Percentiles rank a stretch among this genome's conserved stretches.
Conservation (phyloP, 2,329 filamentous ascomycete genomes). For the Colletotrichum somersetense region DNA sequence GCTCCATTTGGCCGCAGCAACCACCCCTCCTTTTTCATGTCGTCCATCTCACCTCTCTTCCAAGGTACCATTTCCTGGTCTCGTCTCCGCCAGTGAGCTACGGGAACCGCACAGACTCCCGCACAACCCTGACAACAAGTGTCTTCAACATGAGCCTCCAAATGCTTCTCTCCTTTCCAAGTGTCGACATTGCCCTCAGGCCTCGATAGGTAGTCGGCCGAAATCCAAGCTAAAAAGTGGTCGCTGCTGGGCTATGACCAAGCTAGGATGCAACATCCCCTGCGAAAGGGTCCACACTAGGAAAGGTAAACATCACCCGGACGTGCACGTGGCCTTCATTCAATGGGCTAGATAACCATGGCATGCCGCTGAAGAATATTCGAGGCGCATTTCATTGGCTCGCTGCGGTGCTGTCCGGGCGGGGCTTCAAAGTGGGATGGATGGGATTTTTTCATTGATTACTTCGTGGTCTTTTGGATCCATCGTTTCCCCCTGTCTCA, state of each 20-base stretch:
- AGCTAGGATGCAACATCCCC: slow-evolving; percentile 31
- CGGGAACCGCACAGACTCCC: slow-evolving; percentile 44
- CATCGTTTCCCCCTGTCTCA: slow-evolving; percentile 41
- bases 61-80: slow-evolving; percentile 37
- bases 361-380: slow-evolving; percentile 41
- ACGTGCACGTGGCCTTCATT: slow-evolving; percentile 41
- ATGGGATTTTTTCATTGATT: slow-evolving; percentile 42
- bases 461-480: slow-evolving; percentile 33
- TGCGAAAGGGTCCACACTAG: slow-evolving; percentile 37
- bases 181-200: slow-evolving; percentile 1
- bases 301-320: slow-evolving; percentile 40
- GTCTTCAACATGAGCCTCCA: slow-evolving; percentile 34
- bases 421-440: slow-evolving; percentile 36
- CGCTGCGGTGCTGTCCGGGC: slow-evolving; percentile 25
- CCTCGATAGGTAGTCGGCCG: slow-evolving; percentile 5
- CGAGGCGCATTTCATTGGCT: slow-evolving; percentile 35
- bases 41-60: slow-evolving; percentile 37
- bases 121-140: slow-evolving; percentile 42
- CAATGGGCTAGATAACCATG: slow-evolving; percentile 39
- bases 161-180: slow-evolving; percentile 21
- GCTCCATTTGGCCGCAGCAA: slow-evolving; percentile 39
- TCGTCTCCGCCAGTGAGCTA: slow-evolving; percentile 42
- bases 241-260: slow-evolving; percentile 34
- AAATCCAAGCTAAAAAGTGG: slow-evolving; percentile 39
- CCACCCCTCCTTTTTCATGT: slow-evolving; percentile 29